phyloP scores from a whole-genome alignment of 2,329 filamentous ascomycete genomes.

The Leptographium procerum region DNA sequence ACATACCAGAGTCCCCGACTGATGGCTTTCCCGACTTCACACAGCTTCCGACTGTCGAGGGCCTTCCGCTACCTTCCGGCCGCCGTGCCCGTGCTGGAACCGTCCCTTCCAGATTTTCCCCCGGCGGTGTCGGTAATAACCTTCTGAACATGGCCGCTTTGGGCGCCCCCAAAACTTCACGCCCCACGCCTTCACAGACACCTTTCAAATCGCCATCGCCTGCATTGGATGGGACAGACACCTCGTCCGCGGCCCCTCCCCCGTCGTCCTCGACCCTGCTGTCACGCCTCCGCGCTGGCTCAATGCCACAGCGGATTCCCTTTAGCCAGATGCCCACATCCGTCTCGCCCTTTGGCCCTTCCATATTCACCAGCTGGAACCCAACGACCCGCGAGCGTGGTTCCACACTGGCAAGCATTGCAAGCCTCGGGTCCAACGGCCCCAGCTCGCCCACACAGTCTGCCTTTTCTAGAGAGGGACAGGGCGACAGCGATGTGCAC shows the following conservation, averaged over 20 bases:
- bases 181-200: slow-evolving; percentile 76
- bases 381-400: slow-evolving; percentile 64
- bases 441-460: slow-evolving; percentile 81
- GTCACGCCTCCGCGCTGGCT: slow-evolving; percentile 80
- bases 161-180: slow-evolving; percentile 58
- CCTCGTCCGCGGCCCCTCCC: slow-evolving; percentile 7
- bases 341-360: slow-evolving; percentile 69
- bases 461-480: slow-evolving; percentile 73
- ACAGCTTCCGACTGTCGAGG: slow-evolving; percentile 52
- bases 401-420: slow-evolving; percentile 69
- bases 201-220: slow-evolving; percentile 65
- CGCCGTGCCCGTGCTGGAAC: slow-evolving; percentile 86
- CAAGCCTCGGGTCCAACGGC: slow-evolving; percentile 84
- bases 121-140: slow-evolving; percentile 54
- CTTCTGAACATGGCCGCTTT: slow-evolving; percentile 43
- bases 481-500: slow-evolving; percentile 74
- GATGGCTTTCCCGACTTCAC: slow-evolving; percentile 91
- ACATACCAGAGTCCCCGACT: slow-evolving; percentile 91
- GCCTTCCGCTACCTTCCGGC: slow-evolving; percentile 54
- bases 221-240: slow-evolving; percentile 35
- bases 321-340: slow-evolving; percentile 42
- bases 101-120: slow-evolving; percentile 87
- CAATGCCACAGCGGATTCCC: slow-evolving; percentile 80
- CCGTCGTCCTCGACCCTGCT: slow-evolving; percentile 60
- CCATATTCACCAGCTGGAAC: slow-evolving; percentile 84